Evolutionary conservation across 306 rosid species (phyloP).

Genomic region (Dalbergia oliveri): DNA sequence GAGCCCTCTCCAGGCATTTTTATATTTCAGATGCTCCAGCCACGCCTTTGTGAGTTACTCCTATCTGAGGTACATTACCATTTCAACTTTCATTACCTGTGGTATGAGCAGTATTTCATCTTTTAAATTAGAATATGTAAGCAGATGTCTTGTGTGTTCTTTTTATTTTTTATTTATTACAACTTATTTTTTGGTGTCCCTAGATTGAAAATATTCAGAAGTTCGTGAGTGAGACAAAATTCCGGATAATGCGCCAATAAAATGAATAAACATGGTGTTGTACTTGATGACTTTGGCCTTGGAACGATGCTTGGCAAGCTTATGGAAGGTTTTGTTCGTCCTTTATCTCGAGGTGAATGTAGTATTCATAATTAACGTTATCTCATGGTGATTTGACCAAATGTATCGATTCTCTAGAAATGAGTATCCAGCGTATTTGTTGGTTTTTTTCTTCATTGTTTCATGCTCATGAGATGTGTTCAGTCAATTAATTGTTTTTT

Average conservation of each 20-base stretch:
- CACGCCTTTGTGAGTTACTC: constrained; percentile 76
- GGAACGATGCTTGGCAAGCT: constrained; percentile 92
- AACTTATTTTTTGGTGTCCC: constrained; percentile 46
- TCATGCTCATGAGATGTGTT: constrained; percentile 6
- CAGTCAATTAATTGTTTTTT: constrained; percentile 29
- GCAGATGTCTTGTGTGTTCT: constrained; percentile 13
- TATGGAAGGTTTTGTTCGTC: constrained; percentile 80
- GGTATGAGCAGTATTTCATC: constrained; percentile 29
- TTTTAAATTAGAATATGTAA: constrained; percentile 30
- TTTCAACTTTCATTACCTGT: constrained; percentile 33
- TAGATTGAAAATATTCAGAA: constrained; percentile 89
- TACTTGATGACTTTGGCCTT: constrained; percentile 96
- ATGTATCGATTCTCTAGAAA: constrained; percentile 33
- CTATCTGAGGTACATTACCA: constrained; percentile 78
- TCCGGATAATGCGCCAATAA: constrained; percentile 95
- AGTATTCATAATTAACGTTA: constrained; percentile 22
- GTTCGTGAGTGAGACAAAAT: constrained; percentile 83
- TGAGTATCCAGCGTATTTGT: not conserved
- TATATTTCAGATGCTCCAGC: constrained; percentile 86
- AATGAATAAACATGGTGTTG: constrained; percentile 91
- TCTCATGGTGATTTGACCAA: constrained; percentile 31
- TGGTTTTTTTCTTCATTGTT: not conserved
- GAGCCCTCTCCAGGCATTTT: constrained; percentile 84
- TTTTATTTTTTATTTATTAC: constrained; percentile 32
- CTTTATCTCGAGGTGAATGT: constrained; percentile 76